These are phyloP conservation scores for Purpureocillium lavendulum DNA, from an alignment of 2,329 filamentous ascomycete genomes.

Conservation along the genomic window DNA sequence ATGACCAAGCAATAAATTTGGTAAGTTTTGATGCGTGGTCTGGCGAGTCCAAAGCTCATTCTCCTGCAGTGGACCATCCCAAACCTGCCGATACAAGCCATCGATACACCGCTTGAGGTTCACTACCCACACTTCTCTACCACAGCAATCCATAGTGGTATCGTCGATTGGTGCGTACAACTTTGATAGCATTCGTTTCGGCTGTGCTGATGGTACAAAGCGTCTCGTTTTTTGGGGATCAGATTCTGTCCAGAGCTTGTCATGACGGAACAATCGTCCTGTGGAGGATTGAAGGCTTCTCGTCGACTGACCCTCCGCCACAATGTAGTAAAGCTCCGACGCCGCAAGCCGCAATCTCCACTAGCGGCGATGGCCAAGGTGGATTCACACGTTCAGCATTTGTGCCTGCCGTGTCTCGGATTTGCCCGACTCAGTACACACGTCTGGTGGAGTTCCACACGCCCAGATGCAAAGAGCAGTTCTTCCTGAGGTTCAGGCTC, in stretches of 20 bases:
- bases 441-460: constrained; percentile 61
- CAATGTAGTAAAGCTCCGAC: constrained; percentile 47
- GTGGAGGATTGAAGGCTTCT: constrained; percentile 72
- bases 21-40: constrained; percentile 34
- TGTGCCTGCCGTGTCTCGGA: constrained; percentile 33
- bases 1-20: constrained; percentile 66
- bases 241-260: constrained; percentile 64
- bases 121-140: constrained; percentile 76
- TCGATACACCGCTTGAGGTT: constrained; percentile 50
- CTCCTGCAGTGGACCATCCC: constrained; percentile 59
- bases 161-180: constrained; percentile 61
- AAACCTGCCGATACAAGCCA: constrained; percentile 47
- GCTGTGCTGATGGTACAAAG: constrained; percentile 27
- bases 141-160: constrained; percentile 64
- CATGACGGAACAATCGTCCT: constrained; percentile 66
- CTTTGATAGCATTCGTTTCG: neutral
- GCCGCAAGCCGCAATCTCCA: constrained; percentile 39
- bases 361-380: constrained; percentile 32
- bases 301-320: constrained; percentile 48
- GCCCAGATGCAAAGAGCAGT: constrained; percentile 53
- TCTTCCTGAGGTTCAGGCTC: constrained; percentile 69
- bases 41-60: constrained; percentile 7
- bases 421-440: constrained; percentile 47
- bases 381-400: constrained; percentile 65
- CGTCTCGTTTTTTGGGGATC: constrained; percentile 65